Evolutionary conservation across 768 basidiomycete genomes (phyloP).

Genomic region (Auriscalpium orientale): DNA sequence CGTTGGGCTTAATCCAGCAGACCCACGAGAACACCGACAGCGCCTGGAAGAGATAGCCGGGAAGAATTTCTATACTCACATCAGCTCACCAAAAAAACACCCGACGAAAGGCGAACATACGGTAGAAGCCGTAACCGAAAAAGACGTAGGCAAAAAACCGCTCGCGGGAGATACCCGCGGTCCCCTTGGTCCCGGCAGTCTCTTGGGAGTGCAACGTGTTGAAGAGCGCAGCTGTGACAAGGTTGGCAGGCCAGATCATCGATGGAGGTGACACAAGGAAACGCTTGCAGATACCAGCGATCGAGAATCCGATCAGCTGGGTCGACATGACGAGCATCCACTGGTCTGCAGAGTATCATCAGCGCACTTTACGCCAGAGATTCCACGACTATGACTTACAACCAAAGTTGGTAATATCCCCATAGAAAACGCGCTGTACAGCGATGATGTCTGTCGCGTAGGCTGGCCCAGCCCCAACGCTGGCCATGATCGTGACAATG

Average conservation of each 20-base stretch:
- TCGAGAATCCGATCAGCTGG: constrained; percentile 70
- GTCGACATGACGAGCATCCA: constrained; percentile 73
- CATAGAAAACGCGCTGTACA: constrained; percentile 38
- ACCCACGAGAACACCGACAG: constrained; percentile 31
- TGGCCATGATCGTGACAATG: constrained; percentile 64
- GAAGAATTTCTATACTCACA: neutral
- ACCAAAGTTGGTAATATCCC: constrained; percentile 29
- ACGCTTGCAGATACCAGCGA: constrained; percentile 65
- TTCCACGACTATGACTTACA: constrained; percentile 26
- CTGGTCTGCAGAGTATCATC: neutral
- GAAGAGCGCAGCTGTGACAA: constrained; percentile 60
- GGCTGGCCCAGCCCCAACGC: constrained; percentile 50
- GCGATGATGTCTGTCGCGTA: constrained; percentile 51
- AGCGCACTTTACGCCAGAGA: neutral
- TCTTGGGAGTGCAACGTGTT: constrained; percentile 66
- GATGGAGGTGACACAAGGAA: constrained; percentile 57
- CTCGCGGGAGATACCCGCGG: constrained; percentile 56
- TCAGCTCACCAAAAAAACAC: neutral
- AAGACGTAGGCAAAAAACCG: constrained; percentile 68
- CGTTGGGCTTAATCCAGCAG: constrained; percentile 39
- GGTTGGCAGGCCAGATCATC: constrained; percentile 26
- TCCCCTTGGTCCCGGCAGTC: constrained; percentile 53
- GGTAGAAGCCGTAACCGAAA: constrained; percentile 2
- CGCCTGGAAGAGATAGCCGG: constrained; percentile 24
- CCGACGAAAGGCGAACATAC: neutral